phyloP scores from a whole-genome alignment of 805 yeast genomes.

The Nakazawaea pomicola region DNA sequence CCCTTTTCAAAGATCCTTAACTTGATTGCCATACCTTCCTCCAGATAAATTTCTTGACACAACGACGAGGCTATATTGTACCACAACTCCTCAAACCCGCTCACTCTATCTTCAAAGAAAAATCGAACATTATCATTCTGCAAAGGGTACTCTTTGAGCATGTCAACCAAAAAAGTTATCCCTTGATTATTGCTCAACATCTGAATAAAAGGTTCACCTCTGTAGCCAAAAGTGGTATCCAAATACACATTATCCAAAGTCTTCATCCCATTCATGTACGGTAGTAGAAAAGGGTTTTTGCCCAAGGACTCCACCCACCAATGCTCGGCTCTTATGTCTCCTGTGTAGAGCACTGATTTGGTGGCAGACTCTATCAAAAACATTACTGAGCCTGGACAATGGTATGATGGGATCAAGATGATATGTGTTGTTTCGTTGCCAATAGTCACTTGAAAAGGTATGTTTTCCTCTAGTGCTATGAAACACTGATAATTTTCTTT shows the following conservation, averaged over 20 bases:
- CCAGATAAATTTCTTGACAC: slow-evolving; percentile 2
- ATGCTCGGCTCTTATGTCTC: slow-evolving; percentile 52
- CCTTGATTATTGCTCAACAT: slow-evolving; percentile 40
- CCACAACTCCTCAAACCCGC: slow-evolving; percentile 56
- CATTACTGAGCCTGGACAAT: slow-evolving; percentile 59
- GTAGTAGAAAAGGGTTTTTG: slow-evolving; percentile 35
- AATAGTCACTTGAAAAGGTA: slow-evolving; percentile 14
- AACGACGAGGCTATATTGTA: slow-evolving; percentile 26
- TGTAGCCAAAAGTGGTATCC: slow-evolving; percentile 48
- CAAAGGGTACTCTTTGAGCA: slow-evolving; percentile 37
- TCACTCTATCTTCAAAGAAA: slow-evolving; percentile 32
- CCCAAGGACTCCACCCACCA: slow-evolving; percentile 42
- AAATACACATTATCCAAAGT: slow-evolving; percentile 41
- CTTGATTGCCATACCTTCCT: neutral
- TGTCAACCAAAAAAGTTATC: slow-evolving; percentile 24
- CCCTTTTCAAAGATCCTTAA: neutral
- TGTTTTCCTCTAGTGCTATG: slow-evolving; percentile 6
- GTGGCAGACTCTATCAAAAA: slow-evolving; percentile 35
- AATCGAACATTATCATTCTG: slow-evolving; percentile 28
- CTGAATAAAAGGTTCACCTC: slow-evolving; percentile 44
- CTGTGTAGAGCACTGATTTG: slow-evolving; percentile 43
- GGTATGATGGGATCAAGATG: slow-evolving; percentile 45
- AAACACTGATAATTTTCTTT: slow-evolving; percentile 13
- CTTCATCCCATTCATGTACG: slow-evolving; percentile 31
- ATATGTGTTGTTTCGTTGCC: slow-evolving; percentile 23